Evolutionary conservation across 345 rosid genomes (phyloP), one percentile per base, ranked within the genome.

Genomic region (Pistacia atlantica): DNA sequence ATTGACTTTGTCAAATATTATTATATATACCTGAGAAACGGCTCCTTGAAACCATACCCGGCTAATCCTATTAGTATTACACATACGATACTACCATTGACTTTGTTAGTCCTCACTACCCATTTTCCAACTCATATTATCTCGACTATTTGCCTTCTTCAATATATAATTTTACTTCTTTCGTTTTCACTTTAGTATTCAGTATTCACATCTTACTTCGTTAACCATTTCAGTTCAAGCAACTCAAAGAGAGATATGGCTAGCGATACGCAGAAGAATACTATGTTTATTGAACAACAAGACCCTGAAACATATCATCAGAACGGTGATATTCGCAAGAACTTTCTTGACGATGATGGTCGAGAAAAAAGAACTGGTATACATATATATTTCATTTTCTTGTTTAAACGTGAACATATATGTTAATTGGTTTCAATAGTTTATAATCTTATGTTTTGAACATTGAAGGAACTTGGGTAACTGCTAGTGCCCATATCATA

Each of bases 401-500:
- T 46, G 1, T 8, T 42, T 42, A 42, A 42, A 42, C 46, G 9
- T 42, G 46, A 5, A 8, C 46, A 42, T 42, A 42, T 42, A 42
- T 42, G 46, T 7, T 42, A 38, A 5, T 42, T 42, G 46, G 8
- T 42, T 42, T 42, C 6, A 5, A 42, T 8, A 5, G 8, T 6
- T 5, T 42, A 42, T 5, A 42, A 42, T 8, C 46, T 42, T 42
- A 42, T 42, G 46, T 8, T 42, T 42, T 42, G 46, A 42, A 42
- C 46, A 1, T 12, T 77, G 69, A 60, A 95, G 99, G 99, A 65
- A 93, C 95, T 33, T 87, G 94, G 94, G 20, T 89, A 8, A 90
- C 94, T 8, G 98, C 93, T 0, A 90, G 95, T 72, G 93, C 97
- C 2, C 98, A 95, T 77, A 95, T 95, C 46, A 95, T 95, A 51